phyloP scores from a whole-genome alignment of 805 yeast species.

The Yamadazyma sp. region DNA sequence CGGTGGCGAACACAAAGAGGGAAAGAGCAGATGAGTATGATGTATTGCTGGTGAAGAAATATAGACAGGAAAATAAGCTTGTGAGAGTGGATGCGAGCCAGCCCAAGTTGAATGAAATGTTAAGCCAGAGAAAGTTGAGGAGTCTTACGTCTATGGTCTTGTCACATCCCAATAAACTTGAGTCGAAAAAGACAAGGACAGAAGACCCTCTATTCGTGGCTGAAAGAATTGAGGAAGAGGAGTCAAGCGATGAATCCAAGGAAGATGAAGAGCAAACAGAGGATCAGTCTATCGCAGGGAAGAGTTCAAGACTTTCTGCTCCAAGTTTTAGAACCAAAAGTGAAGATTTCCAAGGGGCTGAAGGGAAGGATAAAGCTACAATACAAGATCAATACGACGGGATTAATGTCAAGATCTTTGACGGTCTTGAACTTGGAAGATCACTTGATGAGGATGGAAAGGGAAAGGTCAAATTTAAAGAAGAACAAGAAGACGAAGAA shows the following conservation, averaged over 20 bases:
- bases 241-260: not conserved
- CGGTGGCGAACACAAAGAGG: constrained; percentile 30
- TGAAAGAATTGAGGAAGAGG: not conserved
- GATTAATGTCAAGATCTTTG: too few species aligned
- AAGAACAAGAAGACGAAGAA: constrained; percentile 4
- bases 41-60: constrained; percentile 21
- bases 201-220: not conserved
- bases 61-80: constrained; percentile 60
- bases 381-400: too few species aligned
- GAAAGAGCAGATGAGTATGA: constrained; percentile 11
- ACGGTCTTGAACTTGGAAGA: too few species aligned
- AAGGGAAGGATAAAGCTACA: too few species aligned
- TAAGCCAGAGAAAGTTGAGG: too few species aligned
- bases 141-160: not conserved
- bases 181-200: too few species aligned
- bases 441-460: not conserved
- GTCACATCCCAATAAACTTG: too few species aligned
- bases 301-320: too few species aligned
- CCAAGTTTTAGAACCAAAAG: too few species aligned
- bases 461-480: not conserved
- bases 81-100: constrained; percentile 75
- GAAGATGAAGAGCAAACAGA: constrained; percentile 1
- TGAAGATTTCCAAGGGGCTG: too few species aligned
- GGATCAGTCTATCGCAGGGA: too few species aligned
- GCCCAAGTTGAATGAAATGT: constrained; percentile 27